Evolutionary conservation across 1,284 basidiomycete genomes (phyloP).

Genomic region (Boletus mariae): DNA sequence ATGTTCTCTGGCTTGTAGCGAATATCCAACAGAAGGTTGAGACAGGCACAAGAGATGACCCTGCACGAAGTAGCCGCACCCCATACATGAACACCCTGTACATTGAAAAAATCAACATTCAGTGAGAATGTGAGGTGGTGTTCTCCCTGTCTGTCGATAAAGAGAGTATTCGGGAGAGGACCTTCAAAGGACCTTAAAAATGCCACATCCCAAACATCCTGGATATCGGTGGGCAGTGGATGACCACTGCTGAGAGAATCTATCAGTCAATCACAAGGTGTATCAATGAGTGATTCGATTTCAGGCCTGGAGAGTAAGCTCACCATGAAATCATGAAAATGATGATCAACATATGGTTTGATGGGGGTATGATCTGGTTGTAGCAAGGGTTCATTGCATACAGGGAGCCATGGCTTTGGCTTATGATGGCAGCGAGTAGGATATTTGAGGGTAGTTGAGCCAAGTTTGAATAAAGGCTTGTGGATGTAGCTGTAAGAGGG

Average conservation of each 20-base stretch:
- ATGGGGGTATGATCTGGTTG: neutral
- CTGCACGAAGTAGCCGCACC: neutral
- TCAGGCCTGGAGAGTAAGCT: neutral
- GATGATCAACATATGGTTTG: conserved; percentile 6
- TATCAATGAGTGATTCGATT: neutral
- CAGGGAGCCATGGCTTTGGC: conserved; percentile 1
- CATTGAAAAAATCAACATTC: conserved; percentile 5
- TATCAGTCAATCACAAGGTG: conserved; percentile 4
- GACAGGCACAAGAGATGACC: conserved; percentile 10
- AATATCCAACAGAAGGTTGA: conserved; percentile 30
- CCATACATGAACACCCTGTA: neutral
- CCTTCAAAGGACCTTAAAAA: conserved; percentile 1
- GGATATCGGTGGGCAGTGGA: neutral
- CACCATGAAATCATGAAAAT: conserved; percentile 3
- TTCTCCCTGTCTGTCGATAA: neutral
- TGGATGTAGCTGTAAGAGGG: conserved; percentile 4
- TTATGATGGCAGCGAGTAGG: conserved; percentile 1
- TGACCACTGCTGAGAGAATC: neutral
- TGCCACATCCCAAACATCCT: conserved; percentile 5
- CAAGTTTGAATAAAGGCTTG: neutral
- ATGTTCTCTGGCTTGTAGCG: conserved; percentile 28
- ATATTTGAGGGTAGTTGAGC: conserved; percentile 3
- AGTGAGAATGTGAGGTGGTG: neutral
- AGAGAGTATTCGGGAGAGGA: neutral
- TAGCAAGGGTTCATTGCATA: conserved; percentile 1